Evolutionary conservation across 2,329 filamentous ascomycete genomes (phyloP), one percentile per base, ranked within the genome.

Genomic region (Sphaerostilbella broomeana): DNA sequence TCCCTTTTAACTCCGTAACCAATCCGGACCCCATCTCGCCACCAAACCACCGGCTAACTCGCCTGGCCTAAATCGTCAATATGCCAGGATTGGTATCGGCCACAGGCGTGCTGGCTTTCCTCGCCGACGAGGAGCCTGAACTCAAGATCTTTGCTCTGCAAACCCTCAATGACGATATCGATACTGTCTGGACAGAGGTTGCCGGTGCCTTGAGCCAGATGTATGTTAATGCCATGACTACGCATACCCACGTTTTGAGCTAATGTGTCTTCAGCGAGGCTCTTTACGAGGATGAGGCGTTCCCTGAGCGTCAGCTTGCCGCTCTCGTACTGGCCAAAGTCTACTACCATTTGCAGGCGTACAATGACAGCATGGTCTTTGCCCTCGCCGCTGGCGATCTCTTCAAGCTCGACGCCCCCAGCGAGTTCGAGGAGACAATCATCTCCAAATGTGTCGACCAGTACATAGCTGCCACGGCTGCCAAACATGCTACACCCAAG

Each of bases 351-450:
- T 80, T 98, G 38, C 88, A 95, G 67, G 92, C 92, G 62, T 98
- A 98, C 71, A 92, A 95, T 61, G 92, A 98, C 70, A 95, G 90
- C 65, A 97, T 98, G 90, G 85, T 86, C 37, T 97, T 98, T 64
- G 92, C 92, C 48, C 78, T 98, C 31, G 89, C 88, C 43, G 89
- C 92, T 17, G 92, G 92, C 45, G 86, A 95, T 60, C 80, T 95
- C 35, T 95, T 98, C 73, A 86, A 94, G 68, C 77, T 97, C 50
- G 86, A 95, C 56, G 76, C 82, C 39, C 83, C 86, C 37, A 85
- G 87, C 64, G 92, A 98, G 69, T 98, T 95, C 58, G 92, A 98
- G 65, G 89, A 98, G 69, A 98, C 92, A 42, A 97, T 98, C 67
- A 89, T 97, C 62, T 90, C 90, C 44, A 95, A 94, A 75, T 98